These are phyloP conservation scores for Heracleum sosnowskyi DNA, from an alignment of 129 eudicot genomes.

Conservation along the genomic window DNA sequence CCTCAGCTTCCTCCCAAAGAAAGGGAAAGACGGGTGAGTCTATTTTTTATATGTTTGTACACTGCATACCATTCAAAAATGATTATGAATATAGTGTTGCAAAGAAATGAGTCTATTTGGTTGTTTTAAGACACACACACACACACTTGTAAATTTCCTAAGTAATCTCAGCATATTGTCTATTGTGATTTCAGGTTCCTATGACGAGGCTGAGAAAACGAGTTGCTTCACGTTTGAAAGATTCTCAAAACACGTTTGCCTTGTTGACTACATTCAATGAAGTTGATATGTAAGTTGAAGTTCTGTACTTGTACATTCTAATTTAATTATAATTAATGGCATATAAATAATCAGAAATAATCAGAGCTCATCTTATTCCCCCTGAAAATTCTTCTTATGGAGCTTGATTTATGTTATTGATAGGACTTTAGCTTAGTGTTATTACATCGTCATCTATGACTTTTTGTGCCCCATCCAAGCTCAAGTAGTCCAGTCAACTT, in stretches of 20 bases:
- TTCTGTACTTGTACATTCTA: background rate
- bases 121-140: background rate
- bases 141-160: background rate
- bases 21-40: conserved; percentile 87
- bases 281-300: conserved; percentile 77
- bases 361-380: background rate
- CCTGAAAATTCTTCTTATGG: background rate
- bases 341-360: background rate
- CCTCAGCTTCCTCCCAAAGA: conserved; percentile 92
- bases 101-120: background rate
- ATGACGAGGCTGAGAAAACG: conserved; percentile 95
- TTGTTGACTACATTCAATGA: conserved; percentile 93
- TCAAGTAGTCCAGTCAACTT: background rate
- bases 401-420: background rate
- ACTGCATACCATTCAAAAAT: background rate
- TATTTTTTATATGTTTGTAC: background rate
- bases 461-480: background rate
- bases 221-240: conserved; percentile 91
- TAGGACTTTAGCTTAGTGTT: background rate
- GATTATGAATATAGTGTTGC: background rate
- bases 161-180: background rate
- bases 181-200: conserved; percentile 51
- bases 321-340: background rate
- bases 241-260: conserved; percentile 96
- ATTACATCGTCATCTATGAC: background rate